Conservation (phyloP, 768 basidiomycete species). For the Floccularia luteovirens region DNA sequence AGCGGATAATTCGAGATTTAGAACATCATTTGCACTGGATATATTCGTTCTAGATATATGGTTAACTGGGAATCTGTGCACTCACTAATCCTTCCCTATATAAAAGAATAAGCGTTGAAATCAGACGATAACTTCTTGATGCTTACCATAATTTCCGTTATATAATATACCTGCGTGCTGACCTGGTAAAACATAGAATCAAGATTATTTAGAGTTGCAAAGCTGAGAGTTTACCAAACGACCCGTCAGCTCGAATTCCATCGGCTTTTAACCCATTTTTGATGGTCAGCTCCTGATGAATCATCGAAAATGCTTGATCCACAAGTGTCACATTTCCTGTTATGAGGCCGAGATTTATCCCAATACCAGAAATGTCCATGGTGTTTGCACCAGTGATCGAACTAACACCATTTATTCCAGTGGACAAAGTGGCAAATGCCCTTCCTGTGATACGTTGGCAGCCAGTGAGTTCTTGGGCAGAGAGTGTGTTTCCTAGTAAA, state of each 20-base stretch:
- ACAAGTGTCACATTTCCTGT: conserved; percentile 35
- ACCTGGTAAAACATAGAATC: conserved; percentile 13
- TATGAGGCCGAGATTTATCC: conserved; percentile 42
- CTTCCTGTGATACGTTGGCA: conserved; percentile 35
- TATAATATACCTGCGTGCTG: conserved; percentile 63
- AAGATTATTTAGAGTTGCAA: background rate
- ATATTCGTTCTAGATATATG: background rate
- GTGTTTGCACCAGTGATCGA: conserved; percentile 47
- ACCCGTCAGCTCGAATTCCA: conserved; percentile 50
- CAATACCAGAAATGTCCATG: conserved; percentile 57
- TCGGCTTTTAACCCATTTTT: conserved; percentile 41
- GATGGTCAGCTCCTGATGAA: conserved; percentile 47
- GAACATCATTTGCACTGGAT: conserved; percentile 50
- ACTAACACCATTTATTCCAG: conserved; percentile 27
- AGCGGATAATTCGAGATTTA: conserved; percentile 54
- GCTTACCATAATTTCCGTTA: conserved; percentile 62
- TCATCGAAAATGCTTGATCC: conserved; percentile 37
- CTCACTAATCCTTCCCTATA: conserved; percentile 38
- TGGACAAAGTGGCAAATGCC: conserved; percentile 28
- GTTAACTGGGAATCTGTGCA: background rate
- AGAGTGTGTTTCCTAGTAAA: conserved; percentile 28
- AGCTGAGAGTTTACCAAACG: conserved; percentile 31
- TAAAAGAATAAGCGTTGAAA: background rate
- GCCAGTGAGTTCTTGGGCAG: conserved; percentile 20
- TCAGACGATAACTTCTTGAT: background rate